Evolutionary conservation across 257 asterid species (phyloP), one percentile per base, ranked within the genome.

Genomic region (Gardenia jasminoides): DNA sequence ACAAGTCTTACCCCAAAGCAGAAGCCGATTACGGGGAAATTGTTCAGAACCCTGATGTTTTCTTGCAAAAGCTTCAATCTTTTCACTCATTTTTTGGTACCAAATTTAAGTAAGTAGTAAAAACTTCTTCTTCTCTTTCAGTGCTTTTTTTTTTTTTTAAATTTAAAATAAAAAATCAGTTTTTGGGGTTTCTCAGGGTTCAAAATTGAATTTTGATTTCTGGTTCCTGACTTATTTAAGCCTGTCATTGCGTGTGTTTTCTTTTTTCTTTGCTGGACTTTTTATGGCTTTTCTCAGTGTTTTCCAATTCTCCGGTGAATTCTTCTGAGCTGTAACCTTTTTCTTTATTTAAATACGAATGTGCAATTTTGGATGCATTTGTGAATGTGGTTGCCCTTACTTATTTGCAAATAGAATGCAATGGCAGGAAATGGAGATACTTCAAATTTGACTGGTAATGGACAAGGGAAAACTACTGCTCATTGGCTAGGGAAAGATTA

Each of bases 11-110:
- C 86, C 98, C 98, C 76, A 91, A 88, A 72, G 93, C 98, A 59
- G 91, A 93, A 89, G 97, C 95, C 39, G 94, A 89, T 64, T 95
- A 87, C 76, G 92, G 85, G n/a, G 85, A 93, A 78, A 87, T 95
- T 82, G 81, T 84, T 80, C 94, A 91, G 72, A 86, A 80, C 88
- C 88, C 97, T 7, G 91, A 92, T 74, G 10, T 87, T 82, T 93
- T 93, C 88, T 78, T 80, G 88, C 87, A 88, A 76, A 93, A 88
- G 83, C 97, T 95, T 67, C 89, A 84, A 62, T 79, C 86, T 79
- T 95, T 93, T 70, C 96, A 92, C 81, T 82, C 76, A 44, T 92
- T 83, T 15, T 59, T 72, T 8, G 82, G 77, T 30, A 74, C 73
- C 70, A 81, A 84, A 74, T 81, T 84, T 43, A 82, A 72, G 83